A percentile compares a stretch with the other conserved stretches of the same genome.
Conservation (phyloP, 2,329 filamentous ascomycete genomes). For the Daldinia sp. region DNA sequence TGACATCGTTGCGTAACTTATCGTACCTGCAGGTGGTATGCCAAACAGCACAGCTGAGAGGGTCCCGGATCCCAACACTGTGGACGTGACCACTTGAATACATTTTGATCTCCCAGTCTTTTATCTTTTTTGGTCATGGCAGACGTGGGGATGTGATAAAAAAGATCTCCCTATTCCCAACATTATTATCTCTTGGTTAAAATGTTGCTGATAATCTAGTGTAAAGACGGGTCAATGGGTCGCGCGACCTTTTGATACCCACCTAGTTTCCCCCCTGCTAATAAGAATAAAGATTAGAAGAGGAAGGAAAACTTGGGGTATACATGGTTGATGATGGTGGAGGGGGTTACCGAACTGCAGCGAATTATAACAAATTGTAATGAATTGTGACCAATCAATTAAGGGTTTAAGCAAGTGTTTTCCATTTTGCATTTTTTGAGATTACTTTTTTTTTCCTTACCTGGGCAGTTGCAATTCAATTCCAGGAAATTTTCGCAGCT, state of each 20-base stretch:
- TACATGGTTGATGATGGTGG: no score
- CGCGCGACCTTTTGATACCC: neutral
- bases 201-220: neutral
- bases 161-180: neutral
- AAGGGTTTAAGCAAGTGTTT: no score
- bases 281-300: neutral
- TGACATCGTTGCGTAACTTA: constrained; percentile 27
- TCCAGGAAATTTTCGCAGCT: constrained; percentile 23
- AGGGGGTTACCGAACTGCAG: no score
- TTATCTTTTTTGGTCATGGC: constrained; percentile 1
- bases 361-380: neutral
- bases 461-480: no score
- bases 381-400: no score
- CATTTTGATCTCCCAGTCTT: constrained; percentile 7
- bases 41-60: constrained; percentile 2
- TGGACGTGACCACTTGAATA: constrained; percentile 6
- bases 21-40: constrained; percentile 9
- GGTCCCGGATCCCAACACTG: constrained; percentile 16
- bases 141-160: neutral
- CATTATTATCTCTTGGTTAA: neutral
- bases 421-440: constrained; percentile 8
- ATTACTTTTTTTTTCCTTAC: no score
- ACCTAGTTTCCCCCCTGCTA: neutral
- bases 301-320: neutral
- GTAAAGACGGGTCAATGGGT: neutral